Evolutionary conservation across 306 rosid species (phyloP).

Genomic region (Casuarina equisetifolia): DNA sequence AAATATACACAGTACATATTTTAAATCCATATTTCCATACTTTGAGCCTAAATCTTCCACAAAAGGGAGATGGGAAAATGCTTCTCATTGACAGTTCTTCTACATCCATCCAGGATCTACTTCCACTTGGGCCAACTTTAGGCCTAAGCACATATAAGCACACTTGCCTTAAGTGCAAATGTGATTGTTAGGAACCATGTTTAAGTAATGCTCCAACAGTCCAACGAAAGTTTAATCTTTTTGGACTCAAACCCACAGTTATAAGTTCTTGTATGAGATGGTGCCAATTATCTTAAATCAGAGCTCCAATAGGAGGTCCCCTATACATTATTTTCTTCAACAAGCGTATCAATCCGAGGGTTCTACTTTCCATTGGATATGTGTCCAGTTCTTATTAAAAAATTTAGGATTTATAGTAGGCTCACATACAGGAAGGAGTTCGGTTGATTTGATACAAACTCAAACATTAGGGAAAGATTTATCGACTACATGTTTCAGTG

Average conservation of each 20-base stretch:
- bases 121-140: not conserved
- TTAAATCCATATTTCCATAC: not conserved
- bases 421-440: slow-evolving; percentile 9
- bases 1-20: not conserved
- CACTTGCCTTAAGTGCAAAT: not conserved
- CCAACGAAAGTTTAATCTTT: no score
- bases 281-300: no score
- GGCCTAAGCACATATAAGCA: not conserved
- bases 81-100: not conserved
- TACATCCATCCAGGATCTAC: not conserved
- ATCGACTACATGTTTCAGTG: no score
- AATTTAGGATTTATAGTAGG: not conserved
- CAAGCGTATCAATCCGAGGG: no score
- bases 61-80: not conserved
- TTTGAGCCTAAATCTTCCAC: slow-evolving; percentile 8
- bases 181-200: no score
- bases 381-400: no score
- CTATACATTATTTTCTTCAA: no score
- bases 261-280: no score
- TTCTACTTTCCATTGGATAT: no score
- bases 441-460: not conserved
- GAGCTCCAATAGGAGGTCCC: no score
- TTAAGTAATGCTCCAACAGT: no score
- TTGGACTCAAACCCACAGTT: no score
- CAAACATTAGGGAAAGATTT: not conserved